Percentiles rank a stretch among this genome's conserved stretches.
Evolutionary conservation across 768 basidiomycete species (phyloP).

Genomic region (Macrocybe gigantea): DNA sequence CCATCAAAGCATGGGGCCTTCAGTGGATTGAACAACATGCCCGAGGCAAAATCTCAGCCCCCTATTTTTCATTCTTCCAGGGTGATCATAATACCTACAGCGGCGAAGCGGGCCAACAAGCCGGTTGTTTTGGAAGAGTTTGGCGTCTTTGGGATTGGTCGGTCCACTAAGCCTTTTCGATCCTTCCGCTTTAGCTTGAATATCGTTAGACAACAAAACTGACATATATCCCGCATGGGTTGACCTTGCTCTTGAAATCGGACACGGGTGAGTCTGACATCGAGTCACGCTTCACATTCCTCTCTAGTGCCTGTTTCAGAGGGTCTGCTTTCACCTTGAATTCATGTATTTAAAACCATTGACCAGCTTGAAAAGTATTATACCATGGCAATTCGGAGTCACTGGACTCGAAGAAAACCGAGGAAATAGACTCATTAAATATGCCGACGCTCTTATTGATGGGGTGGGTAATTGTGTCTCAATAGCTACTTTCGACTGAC

Average conservation of each 20-base stretch:
- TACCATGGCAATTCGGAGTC: conserved; percentile 56
- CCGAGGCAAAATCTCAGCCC: conserved; percentile 18
- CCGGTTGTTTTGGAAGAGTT: conserved; percentile 64
- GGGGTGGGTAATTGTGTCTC: conserved; percentile 24
- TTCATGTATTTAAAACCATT: background rate
- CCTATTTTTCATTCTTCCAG: background rate
- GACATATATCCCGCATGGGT: conserved; percentile 48
- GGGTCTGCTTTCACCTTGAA: conserved; percentile 17
- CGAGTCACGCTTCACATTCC: background rate
- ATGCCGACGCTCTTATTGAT: conserved; percentile 44
- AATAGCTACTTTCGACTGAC: background rate
- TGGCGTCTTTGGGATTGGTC: conserved; percentile 41
- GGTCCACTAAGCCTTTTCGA: conserved; percentile 5
- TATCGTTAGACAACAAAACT: conserved; percentile 39
- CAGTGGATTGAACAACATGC: conserved; percentile 57
- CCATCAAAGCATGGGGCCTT: conserved; percentile 44
- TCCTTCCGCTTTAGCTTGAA: background rate
- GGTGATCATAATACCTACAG: conserved; percentile 16
- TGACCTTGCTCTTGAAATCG: conserved; percentile 37
- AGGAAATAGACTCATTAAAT: conserved; percentile 49
- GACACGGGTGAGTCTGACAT: conserved; percentile 36
- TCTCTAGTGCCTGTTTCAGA: conserved; percentile 8
- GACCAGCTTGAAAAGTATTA: conserved; percentile 28
- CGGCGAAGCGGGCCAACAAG: conserved; percentile 47
- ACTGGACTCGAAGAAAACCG: conserved; percentile 42